Conservation (phyloP, 495 filamentous ascomycete species). For the Clavariopsis aquatica region DNA sequence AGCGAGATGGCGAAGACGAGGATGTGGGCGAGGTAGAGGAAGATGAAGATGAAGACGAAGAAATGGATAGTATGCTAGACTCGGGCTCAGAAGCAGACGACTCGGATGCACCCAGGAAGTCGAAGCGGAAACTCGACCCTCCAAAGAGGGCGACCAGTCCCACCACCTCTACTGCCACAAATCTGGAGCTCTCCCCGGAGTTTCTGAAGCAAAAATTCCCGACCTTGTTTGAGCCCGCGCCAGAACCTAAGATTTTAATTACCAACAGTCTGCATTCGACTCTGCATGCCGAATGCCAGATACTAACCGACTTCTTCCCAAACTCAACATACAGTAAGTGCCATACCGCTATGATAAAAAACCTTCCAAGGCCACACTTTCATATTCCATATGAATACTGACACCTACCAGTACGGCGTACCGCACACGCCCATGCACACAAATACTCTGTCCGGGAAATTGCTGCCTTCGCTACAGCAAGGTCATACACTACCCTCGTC, state of each 20-base stretch:
- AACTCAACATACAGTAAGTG: conserved; percentile 69
- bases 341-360: conserved; percentile 60
- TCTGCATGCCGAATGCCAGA: conserved; percentile 75
- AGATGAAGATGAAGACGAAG: conserved; percentile 55
- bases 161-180: conserved; percentile 40
- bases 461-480: conserved; percentile 75
- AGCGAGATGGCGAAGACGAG: conserved; percentile 44
- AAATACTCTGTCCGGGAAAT: conserved; percentile 92
- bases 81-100: conserved; percentile 51
- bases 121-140: conserved; percentile 24
- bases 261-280: conserved; percentile 85
- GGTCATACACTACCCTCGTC: conserved; percentile 75
- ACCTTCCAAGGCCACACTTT: conserved; percentile 41
- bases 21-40: conserved; percentile 41
- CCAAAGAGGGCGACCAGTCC: conserved; percentile 35
- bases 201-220: conserved; percentile 61
- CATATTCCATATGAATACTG: conserved; percentile 60
- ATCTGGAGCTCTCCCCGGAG: conserved; percentile 47
- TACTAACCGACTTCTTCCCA: conserved; percentile 79
- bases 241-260: conserved; percentile 77
- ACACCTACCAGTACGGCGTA: conserved; percentile 55
- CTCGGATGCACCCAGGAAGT: conserved; percentile 14
- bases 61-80: conserved; percentile 69
- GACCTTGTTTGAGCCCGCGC: conserved; percentile 67
- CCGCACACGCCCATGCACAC: conserved; percentile 73